Base-by-base conservation (phyloP, 345 rosid genomes). In the Salix purpurea region DNA sequence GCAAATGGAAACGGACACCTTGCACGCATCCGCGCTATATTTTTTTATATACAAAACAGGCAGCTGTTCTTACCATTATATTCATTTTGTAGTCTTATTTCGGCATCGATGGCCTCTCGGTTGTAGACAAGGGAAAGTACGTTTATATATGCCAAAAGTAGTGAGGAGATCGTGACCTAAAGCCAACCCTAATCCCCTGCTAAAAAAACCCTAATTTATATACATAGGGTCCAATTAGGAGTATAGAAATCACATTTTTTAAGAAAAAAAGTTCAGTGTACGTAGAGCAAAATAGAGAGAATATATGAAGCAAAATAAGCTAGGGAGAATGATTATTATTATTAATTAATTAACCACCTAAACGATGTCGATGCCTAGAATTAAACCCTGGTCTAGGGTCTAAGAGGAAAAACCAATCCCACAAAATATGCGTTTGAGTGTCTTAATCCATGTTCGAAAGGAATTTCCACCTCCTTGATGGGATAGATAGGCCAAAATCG, bases 1-100 rank as follows among this genome's bases (percentile, higher is more conserved):
- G 76, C 81, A 69, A 77, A 64, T 77, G 71, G 75, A 69, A 73
- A 52, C 75, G 69, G 15, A 76, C 67, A 52, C 14, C 18, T 62
- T 13, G 32, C 26, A 56, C 26, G 23, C 56, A 39, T 13, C 32
- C 50, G n/a, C 69, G n/a, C 23, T n/a, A n/a, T 3, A n/a, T 30
- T 26, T 3, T 19, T 66, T 36, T 16, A 34, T 11, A 34, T 34
- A 34, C 36, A 23, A 30, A 66, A 66, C 69, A 23, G 18, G 26
- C 69, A 19, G 24, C 62, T 56, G 26, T 56, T 56, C 4, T 1
- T 56, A n/a, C 28, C 26, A n/a, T n/a, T n/a, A 56, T 30, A 30
- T n/a, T n/a, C 28, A 56, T 9, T n/a, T n/a, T 56, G 14, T n/a
- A n/a, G 28, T 2, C 4, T 56, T 11, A 56, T 56, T 44, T n/a